Percentiles rank a stretch among this genome's conserved stretches.
Evolutionary conservation across 768 basidiomycete genomes (phyloP).

Genomic region (Candolleomyces aberdarensis): DNA sequence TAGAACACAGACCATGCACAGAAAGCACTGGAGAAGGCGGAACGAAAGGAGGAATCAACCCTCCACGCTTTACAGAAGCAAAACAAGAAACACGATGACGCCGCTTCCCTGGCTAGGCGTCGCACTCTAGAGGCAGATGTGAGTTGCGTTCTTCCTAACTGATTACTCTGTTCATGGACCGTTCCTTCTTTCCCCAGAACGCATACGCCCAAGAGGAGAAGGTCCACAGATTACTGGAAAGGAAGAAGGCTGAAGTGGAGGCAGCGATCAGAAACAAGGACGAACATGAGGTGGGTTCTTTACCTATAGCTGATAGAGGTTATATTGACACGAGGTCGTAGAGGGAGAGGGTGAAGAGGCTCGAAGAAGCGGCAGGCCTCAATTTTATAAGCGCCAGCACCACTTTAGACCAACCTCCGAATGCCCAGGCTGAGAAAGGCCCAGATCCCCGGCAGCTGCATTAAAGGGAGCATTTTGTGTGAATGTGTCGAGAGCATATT

Average conservation of each 20-base stretch:
- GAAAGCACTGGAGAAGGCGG: constrained; percentile 38
- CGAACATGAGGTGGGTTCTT: constrained; percentile 7
- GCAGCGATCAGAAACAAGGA: constrained; percentile 24
- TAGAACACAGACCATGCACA: constrained; percentile 48
- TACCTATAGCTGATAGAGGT: too few species aligned
- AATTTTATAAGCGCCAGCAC: background rate
- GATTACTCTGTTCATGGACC: background rate
- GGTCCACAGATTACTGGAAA: constrained; percentile 42
- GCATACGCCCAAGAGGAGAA: constrained; percentile 45
- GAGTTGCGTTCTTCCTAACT: background rate
- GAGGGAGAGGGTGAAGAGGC: background rate
- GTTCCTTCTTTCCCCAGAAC: background rate
- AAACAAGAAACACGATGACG: constrained; percentile 48
- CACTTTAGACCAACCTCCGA: background rate
- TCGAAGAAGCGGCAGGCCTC: constrained; percentile 1
- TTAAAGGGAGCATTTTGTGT: background rate
- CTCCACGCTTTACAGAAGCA: constrained; percentile 52
- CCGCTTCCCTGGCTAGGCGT: constrained; percentile 32
- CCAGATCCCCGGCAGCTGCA: background rate
- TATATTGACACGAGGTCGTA: background rate
- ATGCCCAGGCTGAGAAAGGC: background rate
- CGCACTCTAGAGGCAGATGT: constrained; percentile 3
- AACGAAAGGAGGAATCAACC: constrained; percentile 48
- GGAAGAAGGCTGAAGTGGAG: constrained; percentile 42
- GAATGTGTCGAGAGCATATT: background rate